Percentiles rank a stretch among this genome's conserved stretches.
phyloP scores from a whole-genome alignment of 2,329 filamentous ascomycete genomes.

The Beauveria caledonica region DNA sequence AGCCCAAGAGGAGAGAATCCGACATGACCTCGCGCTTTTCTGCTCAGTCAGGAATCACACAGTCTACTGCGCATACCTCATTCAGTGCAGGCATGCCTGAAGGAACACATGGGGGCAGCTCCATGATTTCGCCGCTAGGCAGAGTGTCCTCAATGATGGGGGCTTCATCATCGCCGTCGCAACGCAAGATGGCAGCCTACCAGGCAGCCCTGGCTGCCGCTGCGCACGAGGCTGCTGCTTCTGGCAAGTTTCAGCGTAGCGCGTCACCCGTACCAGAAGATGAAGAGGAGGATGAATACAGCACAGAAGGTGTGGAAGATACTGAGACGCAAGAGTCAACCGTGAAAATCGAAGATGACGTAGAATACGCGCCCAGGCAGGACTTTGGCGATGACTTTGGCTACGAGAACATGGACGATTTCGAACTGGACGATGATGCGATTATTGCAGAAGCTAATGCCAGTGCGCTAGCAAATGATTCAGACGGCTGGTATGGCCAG shows the following conservation, averaged over 20 bases:
- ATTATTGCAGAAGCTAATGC: constrained; percentile 95
- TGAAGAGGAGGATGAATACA: constrained; percentile 12
- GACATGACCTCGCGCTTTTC: constrained; percentile 39
- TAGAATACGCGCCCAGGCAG: constrained; percentile 36
- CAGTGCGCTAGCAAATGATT: constrained; percentile 83
- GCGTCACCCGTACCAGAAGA: constrained; percentile 33
- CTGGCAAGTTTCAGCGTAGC: constrained; percentile 64
- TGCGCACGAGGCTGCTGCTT: constrained; percentile 65
- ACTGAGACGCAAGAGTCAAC: constrained; percentile 19
- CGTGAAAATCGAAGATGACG: constrained; percentile 48
- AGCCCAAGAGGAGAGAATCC: constrained; percentile 34
- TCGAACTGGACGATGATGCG: constrained; percentile 71
- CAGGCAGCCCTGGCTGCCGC: constrained; percentile 80
- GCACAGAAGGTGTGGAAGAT: constrained; percentile 8
- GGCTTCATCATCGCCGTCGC: background rate
- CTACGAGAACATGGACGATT: constrained; percentile 59
- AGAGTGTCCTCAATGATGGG: background rate
- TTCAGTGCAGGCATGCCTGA: constrained; percentile 27
- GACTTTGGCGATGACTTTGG: constrained; percentile 41
- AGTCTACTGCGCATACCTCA: constrained; percentile 47
- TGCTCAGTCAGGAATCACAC: constrained; percentile 32
- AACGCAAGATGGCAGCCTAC: constrained; percentile 50
- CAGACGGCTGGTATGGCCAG: constrained; percentile 88
- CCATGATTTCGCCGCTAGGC: constrained; percentile 1
- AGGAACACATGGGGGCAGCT: constrained; percentile 8